Base-by-base conservation (phyloP, 1,284 basidiomycete genomes). In the Trametes polyzona region DNA sequence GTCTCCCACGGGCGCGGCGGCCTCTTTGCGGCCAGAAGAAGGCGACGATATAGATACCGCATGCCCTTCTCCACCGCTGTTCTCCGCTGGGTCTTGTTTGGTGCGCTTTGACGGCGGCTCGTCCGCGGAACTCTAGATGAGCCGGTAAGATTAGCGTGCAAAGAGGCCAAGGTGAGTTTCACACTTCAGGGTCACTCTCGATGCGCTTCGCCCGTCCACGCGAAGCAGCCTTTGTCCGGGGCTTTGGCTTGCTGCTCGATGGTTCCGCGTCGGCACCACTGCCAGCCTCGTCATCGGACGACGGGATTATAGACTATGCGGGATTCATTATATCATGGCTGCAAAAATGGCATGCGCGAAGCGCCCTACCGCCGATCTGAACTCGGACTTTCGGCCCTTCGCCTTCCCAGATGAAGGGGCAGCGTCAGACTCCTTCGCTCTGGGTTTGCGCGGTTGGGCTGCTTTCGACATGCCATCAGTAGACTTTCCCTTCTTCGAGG, bases 301-400 rank as follows among this genome's bases (percentile, higher is more conserved):
- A 63, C 3, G 63, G 64, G 4, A 71, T 60, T 1, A 69, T 56
- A 19, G 69, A 68, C 67, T 70, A 21, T 4, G 17, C 17, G 14
- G 24, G 16, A n/a, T n/a, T n/a, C n/a, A n/a, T n/a, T 21, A 42
- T 16, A n/a, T 10, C 24, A 26, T n/a, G 12, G 24, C 5, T 8
- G 26, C 16, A n/a, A 5, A n/a, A 17, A 21, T 9, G 16, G 5
- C n/a, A 26, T n/a, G 17, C 24, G 41, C 3, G 2, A 4, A 27
- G n/a, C n/a, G n/a, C n/a, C n/a, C 17, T 52, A 71, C 70, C 26
- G 65, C 52, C 17, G 67, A 69, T 21, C 68, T n/a, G 8, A 32
- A 19, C 8, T 29, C 30, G 11, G 50, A 29, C 36, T 63, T 65
- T 24, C 55, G 48, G 48, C 48, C 46, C 39, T 62, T 65, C 23